Evolutionary conservation across 1,284 basidiomycete genomes (phyloP), one percentile per base, ranked within the genome.

Genomic region (Leccinum ponderosum): DNA sequence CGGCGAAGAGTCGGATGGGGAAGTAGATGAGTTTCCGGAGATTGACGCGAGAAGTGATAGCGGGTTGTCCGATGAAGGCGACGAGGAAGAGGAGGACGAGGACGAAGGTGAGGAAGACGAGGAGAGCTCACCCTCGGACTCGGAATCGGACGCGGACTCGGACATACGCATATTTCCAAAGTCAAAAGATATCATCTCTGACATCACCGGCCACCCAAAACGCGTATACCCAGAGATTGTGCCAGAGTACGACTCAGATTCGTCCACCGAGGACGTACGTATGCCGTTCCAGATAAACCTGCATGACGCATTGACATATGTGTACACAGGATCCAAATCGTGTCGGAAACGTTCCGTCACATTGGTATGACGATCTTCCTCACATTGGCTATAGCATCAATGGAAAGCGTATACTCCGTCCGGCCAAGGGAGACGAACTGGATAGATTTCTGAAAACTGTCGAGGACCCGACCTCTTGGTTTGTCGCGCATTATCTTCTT

Each of bases 351-450:
- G 84, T 99, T 59, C 97, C 97, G 52, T 90, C 94, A 81, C 95
- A 98, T 74, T 99, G 97, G 95, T 99, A 99, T 78, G 97, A 99
- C 75, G 97, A 99, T 79, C 81, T 99, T 67, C 97, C 97, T n/a
- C 97, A 99, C 79, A 88, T 99, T 72, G 97, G 97, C 53, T 99
- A 99, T 79, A 88, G 95, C 76, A 90, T 99, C 73, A 87, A 97
- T 74, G 97, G 97, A 55, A 95, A 93, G 78, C 93, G 93, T 76
- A 90, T 99, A 64, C 84, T 98, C 69, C 90, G 95, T 64, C 96
- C 97, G 14, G 97, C 95, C 53, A 89, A 90, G 71, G 95, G 95
- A 57, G 97, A 99, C 73, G 97, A 98, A 77, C 81, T 99, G 57
- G 97, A 99, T 80, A 97, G 94, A 76, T 99, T 99, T 82, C 79